Percentiles rank a stretch among this genome's conserved stretches.
These are phyloP conservation scores for Diversispora epigaea DNA, from an alignment of 192 early-diverging fungal species.

Conservation along the genomic window DNA sequence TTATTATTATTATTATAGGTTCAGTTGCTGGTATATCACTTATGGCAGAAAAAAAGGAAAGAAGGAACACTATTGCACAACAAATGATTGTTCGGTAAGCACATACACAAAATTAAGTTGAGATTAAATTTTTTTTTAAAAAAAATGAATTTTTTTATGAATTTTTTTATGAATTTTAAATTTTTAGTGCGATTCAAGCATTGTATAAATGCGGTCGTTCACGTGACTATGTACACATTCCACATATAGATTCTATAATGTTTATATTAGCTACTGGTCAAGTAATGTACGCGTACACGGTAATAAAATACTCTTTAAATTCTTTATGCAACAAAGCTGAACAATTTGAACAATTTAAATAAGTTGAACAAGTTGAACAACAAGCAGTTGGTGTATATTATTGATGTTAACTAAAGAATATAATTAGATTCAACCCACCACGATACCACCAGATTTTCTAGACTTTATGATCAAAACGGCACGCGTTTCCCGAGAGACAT, in stretches of 20 bases:
- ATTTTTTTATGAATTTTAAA: constrained; percentile 1
- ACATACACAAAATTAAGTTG: no score
- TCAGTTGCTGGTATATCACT: constrained; percentile 54
- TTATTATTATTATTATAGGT: constrained; percentile 30
- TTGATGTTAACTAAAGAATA: not conserved
- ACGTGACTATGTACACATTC: constrained; percentile 53
- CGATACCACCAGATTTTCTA: constrained; percentile 58
- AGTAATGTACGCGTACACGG: constrained; percentile 59
- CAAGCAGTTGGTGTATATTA: no score
- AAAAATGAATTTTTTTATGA: constrained; percentile 1
- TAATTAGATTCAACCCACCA: constrained; percentile 54
- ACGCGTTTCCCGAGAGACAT: constrained; percentile 52
- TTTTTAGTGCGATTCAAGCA: constrained; percentile 52
- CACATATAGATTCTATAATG: constrained; percentile 55
- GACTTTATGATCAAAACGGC: constrained; percentile 66
- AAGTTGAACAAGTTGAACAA: no score
- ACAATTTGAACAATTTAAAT: no score
- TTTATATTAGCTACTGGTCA: constrained; percentile 56
- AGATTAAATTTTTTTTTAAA: no score
- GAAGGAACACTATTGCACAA: constrained; percentile 56
- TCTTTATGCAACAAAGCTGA: no score
- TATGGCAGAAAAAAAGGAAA: constrained; percentile 55
- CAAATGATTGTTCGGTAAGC: constrained; percentile 58
- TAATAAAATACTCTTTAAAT: constrained; percentile 27
- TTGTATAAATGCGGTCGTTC: constrained; percentile 56